Evolutionary conservation across 1,284 basidiomycete species (phyloP), one percentile per base, ranked within the genome.

Genomic region (Sporisorium exsertum): DNA sequence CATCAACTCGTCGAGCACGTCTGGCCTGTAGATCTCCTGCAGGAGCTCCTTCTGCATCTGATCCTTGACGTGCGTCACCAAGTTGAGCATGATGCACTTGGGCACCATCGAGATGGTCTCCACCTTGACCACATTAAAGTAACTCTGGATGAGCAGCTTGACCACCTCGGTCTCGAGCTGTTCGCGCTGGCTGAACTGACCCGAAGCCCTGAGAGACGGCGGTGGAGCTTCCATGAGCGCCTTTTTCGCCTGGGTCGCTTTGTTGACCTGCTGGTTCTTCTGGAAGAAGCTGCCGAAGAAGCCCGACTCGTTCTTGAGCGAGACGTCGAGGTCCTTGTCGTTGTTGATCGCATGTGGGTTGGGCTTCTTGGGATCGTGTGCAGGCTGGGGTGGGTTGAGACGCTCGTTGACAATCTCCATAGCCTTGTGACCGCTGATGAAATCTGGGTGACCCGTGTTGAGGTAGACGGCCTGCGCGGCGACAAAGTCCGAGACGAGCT

Each of bases 51-150:
- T 89, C 87, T 97, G 95, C 75, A 97, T 88, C 85, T 93, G 91
- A 87, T 98, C 95, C 87, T 97, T 97, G 73, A 94, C 91, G 86
- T 91, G 91, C 83, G 91, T 92, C 57, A 99, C 95, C 32, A 99
- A 90, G 26, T 94, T 98, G 82, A 95, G 88, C 60, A 94, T 92
- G 86, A 99, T 97, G 40, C 96, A 95, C 77, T 87, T 87, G 20
- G 97, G 97, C 10, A 99, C 93, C 95, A 98, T 98, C 87, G 99
- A 97, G 85, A 98, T 98, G 92, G 99, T 95, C 87, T 97, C 95
- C 60, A 95, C 92, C 89, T 99, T 98, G 72, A 97, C 94, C 77
- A 84, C 81, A 64, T 84, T 84, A 42, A 80, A 84, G 73, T 83
- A 75, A 27, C 75, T 81, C 60, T 71, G 75, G 71, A 83, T 81